phyloP scores from a whole-genome alignment of 208 protist species.

The Crithidia mellificae region DNA sequence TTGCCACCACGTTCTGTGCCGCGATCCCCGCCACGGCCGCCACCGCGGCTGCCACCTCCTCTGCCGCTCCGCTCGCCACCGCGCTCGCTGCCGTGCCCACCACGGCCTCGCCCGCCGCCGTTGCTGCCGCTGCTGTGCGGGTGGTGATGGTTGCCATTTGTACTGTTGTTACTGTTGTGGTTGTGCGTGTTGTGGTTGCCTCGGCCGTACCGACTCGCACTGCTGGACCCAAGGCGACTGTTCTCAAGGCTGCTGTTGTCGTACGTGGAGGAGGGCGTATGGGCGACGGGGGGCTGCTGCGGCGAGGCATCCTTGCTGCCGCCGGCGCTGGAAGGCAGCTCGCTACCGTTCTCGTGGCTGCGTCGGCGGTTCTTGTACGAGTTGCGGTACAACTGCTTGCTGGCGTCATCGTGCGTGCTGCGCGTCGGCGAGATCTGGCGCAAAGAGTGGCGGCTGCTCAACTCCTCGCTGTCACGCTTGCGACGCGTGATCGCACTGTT shows the following conservation, averaged over 20 bases:
- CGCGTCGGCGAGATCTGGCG: constrained; percentile 12
- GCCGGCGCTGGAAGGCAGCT: constrained; percentile 11
- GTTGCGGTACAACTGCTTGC: constrained; percentile 28
- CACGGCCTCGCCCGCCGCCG: no score
- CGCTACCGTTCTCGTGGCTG: constrained; percentile 16
- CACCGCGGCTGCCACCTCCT: not conserved
- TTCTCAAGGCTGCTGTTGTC: constrained; percentile 24
- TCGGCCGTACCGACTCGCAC: constrained; percentile 3
- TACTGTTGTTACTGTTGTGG: no score
- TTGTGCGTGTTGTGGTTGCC: constrained; percentile 1
- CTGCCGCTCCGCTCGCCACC: no score
- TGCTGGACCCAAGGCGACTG: constrained; percentile 7
- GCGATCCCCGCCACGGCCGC: constrained; percentile 1
- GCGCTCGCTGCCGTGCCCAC: no score
- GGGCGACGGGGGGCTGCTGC: constrained; percentile 17
- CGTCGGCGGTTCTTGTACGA: constrained; percentile 30
- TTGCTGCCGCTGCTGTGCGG: no score
- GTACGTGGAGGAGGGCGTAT: constrained; percentile 11
- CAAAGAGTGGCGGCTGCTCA: constrained; percentile 15
- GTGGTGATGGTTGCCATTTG: not conserved
- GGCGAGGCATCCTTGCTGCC: constrained; percentile 15
- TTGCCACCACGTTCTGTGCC: constrained; percentile 4
- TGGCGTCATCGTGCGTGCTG: constrained; percentile 13
- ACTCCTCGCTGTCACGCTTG: constrained; percentile 20
- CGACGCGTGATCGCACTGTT: no score